Evolutionary conservation across 306 rosid genomes (phyloP), one percentile per base, ranked within the genome.

Genomic region (Pterocarpus santalinus): DNA sequence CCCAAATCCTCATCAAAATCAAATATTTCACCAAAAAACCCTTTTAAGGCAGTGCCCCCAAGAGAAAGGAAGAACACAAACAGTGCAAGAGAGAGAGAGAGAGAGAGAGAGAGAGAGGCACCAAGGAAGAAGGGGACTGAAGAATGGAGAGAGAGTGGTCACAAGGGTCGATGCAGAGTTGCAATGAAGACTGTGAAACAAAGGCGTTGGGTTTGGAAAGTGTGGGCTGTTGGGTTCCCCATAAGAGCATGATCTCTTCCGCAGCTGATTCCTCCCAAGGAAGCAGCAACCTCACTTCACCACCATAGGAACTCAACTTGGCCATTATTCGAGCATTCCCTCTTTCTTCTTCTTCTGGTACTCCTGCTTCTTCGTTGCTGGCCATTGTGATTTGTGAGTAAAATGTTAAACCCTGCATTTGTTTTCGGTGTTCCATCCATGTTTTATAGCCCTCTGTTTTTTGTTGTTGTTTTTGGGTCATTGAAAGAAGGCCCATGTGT

Each of bases 51-150:
- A 36, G 13, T 35, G 70, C 47, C 32, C 70, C 47, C 28, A 46
- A 3, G 28, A 65, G 71, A 5, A 51, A 44, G 32, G 58, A n/a
- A 41, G 16, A 15, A 47, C 55, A 13, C 73, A 64, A 22, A 5
- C 5, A 10, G 51, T 28, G 39, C 36, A 14, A 28, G 47, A 68
- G 73, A 65, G 41, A 6, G 8, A 12, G 36, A 30, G 34, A 14
- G 3, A 51, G 60, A 22, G 10, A 44, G 28, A 10, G 8, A 55
- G 7, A 13, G 2, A 49, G 57, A 17, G 11, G 22, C 86, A 89
- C 95, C 92, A 92, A 72, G 55, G 97, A 93, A 63, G 97, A 93
- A 90, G 98, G 98, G 77, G 98, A 90, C 82, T 93, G 98, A 60
- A 87, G 82, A 85, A 93, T 89, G 72, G 93, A 85, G 90, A 93